phyloP scores from a whole-genome alignment of 768 basidiomycete genomes.

The Lepiota subincarnata region DNA sequence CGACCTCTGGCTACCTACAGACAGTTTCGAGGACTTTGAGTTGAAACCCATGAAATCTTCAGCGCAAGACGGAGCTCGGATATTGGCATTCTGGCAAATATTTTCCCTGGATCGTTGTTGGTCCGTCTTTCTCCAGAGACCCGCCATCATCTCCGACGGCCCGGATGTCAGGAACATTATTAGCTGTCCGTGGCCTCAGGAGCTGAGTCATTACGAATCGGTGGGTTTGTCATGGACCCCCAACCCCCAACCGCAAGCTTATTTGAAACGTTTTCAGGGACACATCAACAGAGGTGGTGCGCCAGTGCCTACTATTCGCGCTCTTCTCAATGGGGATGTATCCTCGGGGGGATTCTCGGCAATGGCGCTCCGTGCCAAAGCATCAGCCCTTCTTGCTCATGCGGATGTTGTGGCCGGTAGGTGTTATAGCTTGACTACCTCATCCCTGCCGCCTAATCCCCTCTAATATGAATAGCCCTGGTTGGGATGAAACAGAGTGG shows the following conservation, averaged over 20 bases:
- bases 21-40: constrained; percentile 35
- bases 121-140: constrained; percentile 70
- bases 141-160: constrained; percentile 61
- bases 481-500: constrained; percentile 42
- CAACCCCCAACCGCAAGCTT: not conserved
- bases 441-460: not conserved
- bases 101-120: constrained; percentile 79
- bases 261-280: constrained; percentile 39
- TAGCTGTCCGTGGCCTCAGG: constrained; percentile 74
- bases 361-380: constrained; percentile 66
- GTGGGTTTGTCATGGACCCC: constrained; percentile 33
- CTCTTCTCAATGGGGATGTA: constrained; percentile 59
- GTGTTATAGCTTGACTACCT: constrained; percentile 38
- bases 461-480: not conserved
- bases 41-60: constrained; percentile 56
- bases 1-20: constrained; percentile 30
- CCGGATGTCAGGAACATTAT: constrained; percentile 54
- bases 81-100: constrained; percentile 80
- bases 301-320: constrained; percentile 54
- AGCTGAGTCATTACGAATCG: constrained; percentile 65
- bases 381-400: constrained; percentile 69
- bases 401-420: constrained; percentile 56
- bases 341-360: constrained; percentile 58
- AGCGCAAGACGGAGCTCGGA: constrained; percentile 65
- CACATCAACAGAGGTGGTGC: constrained; percentile 42